phyloP scores from a whole-genome alignment of 2,329 filamentous ascomycete genomes.

The Coniochaeta sp. region DNA sequence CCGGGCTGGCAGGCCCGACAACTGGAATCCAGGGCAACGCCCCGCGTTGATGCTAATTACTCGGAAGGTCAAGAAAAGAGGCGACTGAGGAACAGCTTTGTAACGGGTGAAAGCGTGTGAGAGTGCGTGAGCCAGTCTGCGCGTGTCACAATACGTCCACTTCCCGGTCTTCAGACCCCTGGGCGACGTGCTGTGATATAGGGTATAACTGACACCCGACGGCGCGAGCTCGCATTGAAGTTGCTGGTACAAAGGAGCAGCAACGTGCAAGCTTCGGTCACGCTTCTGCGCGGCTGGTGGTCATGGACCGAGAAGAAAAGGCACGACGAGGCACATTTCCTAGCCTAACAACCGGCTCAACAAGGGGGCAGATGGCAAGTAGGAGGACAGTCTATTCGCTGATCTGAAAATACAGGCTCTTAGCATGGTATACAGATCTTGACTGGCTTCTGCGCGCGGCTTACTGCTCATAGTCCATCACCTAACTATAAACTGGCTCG shows the following conservation, averaged over 20 bases:
- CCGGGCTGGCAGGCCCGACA: not conserved
- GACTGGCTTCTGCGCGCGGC: not conserved
- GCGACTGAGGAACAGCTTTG: not conserved
- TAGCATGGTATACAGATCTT: not conserved
- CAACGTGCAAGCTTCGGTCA: constrained; percentile 2
- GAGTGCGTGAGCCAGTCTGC: not conserved
- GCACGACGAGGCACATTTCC: not conserved
- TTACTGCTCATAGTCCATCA: not conserved
- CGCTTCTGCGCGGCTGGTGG: not conserved
- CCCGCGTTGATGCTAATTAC: not conserved
- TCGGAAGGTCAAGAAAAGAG: not conserved
- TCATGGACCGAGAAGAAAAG: not conserved
- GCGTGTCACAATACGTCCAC: not conserved
- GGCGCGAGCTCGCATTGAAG: constrained; percentile 1
- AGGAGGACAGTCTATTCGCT: constrained; percentile 4
- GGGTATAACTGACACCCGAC: constrained; percentile 1
- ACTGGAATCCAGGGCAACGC: not conserved
- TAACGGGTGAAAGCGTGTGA: constrained; percentile 5
- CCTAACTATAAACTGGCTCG: constrained; percentile 1
- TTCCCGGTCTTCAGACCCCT: not conserved
- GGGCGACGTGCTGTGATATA: constrained; percentile 3
- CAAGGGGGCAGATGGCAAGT: not conserved
- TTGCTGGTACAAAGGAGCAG: constrained; percentile 6
- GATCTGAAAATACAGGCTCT: not conserved
- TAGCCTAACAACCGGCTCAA: not conserved